phyloP scores from a whole-genome alignment of 768 basidiomycete genomes.

The Pleurotus pulmonarius region DNA sequence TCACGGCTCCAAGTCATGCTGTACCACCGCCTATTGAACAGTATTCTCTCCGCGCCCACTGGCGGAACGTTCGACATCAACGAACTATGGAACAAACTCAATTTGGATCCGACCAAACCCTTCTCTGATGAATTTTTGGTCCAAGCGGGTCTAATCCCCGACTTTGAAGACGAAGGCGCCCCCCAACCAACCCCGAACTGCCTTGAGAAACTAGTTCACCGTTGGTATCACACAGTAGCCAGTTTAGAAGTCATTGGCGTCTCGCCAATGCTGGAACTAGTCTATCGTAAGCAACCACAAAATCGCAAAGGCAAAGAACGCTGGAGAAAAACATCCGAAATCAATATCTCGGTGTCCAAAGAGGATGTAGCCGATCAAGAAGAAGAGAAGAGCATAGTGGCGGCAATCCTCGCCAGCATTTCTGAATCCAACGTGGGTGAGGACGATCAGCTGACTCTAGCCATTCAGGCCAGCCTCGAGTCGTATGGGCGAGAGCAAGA shows the following conservation, averaged over 20 bases:
- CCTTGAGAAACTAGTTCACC: constrained; percentile 32
- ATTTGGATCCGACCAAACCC: constrained; percentile 33
- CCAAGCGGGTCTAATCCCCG: constrained; percentile 30
- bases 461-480: too few relatives aligned
- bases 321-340: too few relatives aligned
- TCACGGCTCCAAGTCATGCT: constrained; percentile 75
- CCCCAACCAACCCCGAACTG: constrained; percentile 19
- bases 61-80: constrained; percentile 48
- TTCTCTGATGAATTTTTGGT: constrained; percentile 52
- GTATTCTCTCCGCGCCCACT: constrained; percentile 33
- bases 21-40: constrained; percentile 63
- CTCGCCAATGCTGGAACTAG: constrained; percentile 38
- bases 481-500: too few relatives aligned
- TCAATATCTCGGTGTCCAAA: not conserved
- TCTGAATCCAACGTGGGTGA: not conserved
- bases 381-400: constrained; percentile 40
- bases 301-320: too few relatives aligned
- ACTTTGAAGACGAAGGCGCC: constrained; percentile 7
- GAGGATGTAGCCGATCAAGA: constrained; percentile 5
- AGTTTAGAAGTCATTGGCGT: constrained; percentile 28
- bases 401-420: constrained; percentile 46
- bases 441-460: too few relatives aligned
- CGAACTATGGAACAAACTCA: constrained; percentile 45
- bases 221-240: constrained; percentile 26
- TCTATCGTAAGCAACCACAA: constrained; percentile 45